Evolutionary conservation across 2,329 filamentous ascomycete genomes (phyloP).

Genomic region (Exophiala aquamarina): DNA sequence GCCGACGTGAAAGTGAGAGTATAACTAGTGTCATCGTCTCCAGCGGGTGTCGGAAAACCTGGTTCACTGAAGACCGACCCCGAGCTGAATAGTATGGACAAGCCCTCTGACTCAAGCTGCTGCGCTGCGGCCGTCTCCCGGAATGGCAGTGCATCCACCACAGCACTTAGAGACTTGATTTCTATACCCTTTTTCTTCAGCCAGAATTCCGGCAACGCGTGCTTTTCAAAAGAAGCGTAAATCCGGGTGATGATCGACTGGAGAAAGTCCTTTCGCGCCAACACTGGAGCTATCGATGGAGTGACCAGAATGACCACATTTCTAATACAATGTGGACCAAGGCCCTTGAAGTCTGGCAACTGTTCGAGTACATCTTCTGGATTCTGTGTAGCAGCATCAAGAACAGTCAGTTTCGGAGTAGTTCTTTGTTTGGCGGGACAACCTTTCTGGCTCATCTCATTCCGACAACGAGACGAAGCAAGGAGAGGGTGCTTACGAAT

Average conservation of each 20-base stretch:
- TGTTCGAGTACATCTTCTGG: too few relatives aligned
- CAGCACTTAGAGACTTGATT: conserved; percentile 17
- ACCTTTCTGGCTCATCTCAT: too few relatives aligned
- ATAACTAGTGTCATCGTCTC: not conserved
- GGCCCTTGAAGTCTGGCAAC: too few relatives aligned
- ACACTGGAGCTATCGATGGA: conserved; percentile 14
- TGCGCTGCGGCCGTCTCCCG: not conserved
- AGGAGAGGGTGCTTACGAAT: too few relatives aligned
- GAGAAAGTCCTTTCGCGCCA: conserved; percentile 10
- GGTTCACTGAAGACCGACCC: conserved; percentile 1
- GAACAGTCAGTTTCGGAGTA: too few relatives aligned
- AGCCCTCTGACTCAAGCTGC: conserved; percentile 14
- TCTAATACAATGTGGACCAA: not conserved
- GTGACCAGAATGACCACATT: conserved; percentile 16
- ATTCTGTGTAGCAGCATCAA: too few relatives aligned
- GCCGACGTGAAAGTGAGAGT: conserved; percentile 1
- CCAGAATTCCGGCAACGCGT: not conserved
- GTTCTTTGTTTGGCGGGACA: too few relatives aligned
- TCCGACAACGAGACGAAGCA: too few relatives aligned
- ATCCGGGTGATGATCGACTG: conserved; percentile 3
- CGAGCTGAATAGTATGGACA: conserved; percentile 22
- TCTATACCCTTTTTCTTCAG: not conserved
- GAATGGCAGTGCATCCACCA: conserved; percentile 25
- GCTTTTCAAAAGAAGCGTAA: conserved; percentile 1
- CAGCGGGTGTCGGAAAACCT: not conserved